phyloP scores from a whole-genome alignment of 2,329 filamentous ascomycete species.

The Incumbomyces delicatus region DNA sequence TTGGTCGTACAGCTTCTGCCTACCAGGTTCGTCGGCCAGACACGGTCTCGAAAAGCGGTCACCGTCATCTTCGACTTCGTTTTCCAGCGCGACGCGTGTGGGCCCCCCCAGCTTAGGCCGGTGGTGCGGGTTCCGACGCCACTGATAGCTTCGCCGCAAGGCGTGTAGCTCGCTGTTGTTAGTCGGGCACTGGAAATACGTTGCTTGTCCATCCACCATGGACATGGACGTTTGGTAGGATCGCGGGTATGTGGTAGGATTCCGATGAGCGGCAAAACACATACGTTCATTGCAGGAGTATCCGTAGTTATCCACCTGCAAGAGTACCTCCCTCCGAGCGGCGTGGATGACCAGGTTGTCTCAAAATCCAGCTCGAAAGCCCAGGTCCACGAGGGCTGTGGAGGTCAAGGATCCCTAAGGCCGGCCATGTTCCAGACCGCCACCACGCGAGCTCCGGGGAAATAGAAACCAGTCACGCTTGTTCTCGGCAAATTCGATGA shows the following conservation, averaged over 20 bases:
- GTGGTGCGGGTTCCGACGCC: neutral
- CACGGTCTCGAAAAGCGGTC: neutral
- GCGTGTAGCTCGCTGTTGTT: neutral
- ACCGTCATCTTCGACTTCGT: neutral
- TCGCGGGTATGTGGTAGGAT: constrained; percentile 3
- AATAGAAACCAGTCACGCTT: neutral
- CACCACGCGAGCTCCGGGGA: neutral
- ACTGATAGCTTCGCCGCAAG: neutral
- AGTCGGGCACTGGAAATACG: constrained; percentile 3
- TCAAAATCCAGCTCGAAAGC: constrained; percentile 4
- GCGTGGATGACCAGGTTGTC: constrained; percentile 8
- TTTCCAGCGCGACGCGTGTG: neutral
- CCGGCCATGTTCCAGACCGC: neutral
- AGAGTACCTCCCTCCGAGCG: constrained; percentile 6
- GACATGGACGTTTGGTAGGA: neutral
- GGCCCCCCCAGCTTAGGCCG: neutral
- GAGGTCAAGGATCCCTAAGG: constrained; percentile 6
- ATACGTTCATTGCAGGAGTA: constrained; percentile 5
- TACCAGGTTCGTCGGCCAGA: neutral
- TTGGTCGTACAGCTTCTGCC: constrained; percentile 7
- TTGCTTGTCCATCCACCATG: constrained; percentile 6
- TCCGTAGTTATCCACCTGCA: constrained; percentile 8
- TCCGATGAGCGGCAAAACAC: neutral
- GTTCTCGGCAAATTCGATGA: neutral
- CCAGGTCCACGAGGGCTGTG: constrained; percentile 3